Conservation (phyloP, 2,329 filamentous ascomycete species). For the Penicillium polonicum region DNA sequence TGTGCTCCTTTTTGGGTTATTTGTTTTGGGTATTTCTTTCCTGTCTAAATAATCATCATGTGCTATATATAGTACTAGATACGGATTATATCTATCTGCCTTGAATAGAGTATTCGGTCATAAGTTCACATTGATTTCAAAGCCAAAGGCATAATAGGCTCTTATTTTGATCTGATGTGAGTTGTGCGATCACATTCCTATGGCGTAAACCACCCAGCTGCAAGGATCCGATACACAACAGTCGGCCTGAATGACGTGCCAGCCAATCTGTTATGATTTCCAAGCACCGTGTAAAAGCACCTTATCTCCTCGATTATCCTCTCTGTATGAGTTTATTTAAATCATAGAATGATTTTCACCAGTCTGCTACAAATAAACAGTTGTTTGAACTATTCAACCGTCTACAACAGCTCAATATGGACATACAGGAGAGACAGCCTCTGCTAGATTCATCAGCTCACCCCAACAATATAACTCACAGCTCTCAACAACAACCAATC, state of each 20-base stretch:
- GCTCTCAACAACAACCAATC: background rate
- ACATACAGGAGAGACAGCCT: slow-evolving; percentile 21
- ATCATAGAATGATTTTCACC: background rate
- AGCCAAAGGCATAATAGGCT: background rate
- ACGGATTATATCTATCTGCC: background rate
- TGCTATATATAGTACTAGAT: background rate
- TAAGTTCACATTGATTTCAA: background rate
- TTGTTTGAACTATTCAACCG: background rate
- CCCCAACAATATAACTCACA: background rate
- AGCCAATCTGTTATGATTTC: slow-evolving; percentile 16
- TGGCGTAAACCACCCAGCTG: slow-evolving; percentile 3
- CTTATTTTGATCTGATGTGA: background rate
- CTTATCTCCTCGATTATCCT: background rate
- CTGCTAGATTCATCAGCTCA: slow-evolving; percentile 11
- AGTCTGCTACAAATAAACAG: background rate
- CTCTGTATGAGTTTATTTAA: background rate
- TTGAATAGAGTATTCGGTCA: background rate
- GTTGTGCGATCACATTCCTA: background rate
- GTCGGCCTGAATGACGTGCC: slow-evolving; percentile 32
- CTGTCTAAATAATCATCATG: background rate
- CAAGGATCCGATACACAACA: slow-evolving; percentile 25
- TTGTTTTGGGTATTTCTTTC: background rate
- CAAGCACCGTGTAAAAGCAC: slow-evolving; percentile 14
- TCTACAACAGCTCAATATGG: slow-evolving; percentile 15
- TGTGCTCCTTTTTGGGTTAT: background rate